Base-by-base conservation (phyloP, 805 yeast genomes). In the Spathaspora boniae region DNA sequence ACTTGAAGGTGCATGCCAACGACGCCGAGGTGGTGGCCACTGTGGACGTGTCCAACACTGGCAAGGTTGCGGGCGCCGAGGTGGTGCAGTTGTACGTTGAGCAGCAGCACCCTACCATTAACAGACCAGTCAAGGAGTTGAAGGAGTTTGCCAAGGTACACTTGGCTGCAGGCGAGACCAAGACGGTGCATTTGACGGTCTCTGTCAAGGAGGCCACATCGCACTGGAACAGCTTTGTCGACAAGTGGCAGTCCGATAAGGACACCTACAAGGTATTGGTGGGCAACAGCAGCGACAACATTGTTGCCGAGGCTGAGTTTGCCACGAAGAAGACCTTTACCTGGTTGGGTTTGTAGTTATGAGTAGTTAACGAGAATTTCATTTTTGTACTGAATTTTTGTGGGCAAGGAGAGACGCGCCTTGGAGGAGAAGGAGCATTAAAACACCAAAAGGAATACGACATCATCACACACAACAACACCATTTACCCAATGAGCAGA, bases 111-210 rank as follows among this genome's bases (percentile, higher is more conserved):
- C 68, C 77, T 15, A 36, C 54, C 9, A 50, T 66, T 26, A 63
- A 63, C 33, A 68, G 84, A 48, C 81, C 84, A 8, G 51, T 64
- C 16, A 79, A 78, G 55, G 84, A 80, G 47, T 62, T 80, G 52
- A 78, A 75, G 53, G 81, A 72, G 18, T 79, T 74, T 48, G 68
- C 57, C 12, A 78, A 80, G 55, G 69, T 73, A 6, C 50, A 41
- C 25, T 47, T 79, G 40, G 46, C 55, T 31, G 59, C 78, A 4
- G 78, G 78, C 6, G 71, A 68, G 43, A 37, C 62, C 7, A 54
- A 56, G 36, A 47, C 54, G 1, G 74, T 69, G 14, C 39, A 45
- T 1, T 44, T 77, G 21, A 45, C 43, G n/a, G 43, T 74, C 18
- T 62, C 68, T 1, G 37, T 72, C 37, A 72, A 71, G 45, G 76